These are phyloP conservation scores for Tylopilus sp. DNA, from an alignment of 768 basidiomycete species.

Conservation along the genomic window DNA sequence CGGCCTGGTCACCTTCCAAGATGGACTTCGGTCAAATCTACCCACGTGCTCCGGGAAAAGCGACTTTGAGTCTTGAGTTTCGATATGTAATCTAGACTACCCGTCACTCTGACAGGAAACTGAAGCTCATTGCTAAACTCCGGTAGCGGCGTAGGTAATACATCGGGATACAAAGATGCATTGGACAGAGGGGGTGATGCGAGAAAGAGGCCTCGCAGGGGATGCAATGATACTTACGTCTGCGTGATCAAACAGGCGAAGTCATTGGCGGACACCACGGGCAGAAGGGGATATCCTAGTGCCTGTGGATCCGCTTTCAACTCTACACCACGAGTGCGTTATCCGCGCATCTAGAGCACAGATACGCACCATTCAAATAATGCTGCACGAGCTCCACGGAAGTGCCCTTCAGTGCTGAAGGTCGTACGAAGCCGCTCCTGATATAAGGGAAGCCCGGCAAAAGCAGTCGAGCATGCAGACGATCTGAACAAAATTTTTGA, in stretches of 20 bases:
- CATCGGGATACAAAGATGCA: constrained; percentile 24
- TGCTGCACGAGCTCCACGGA: constrained; percentile 11
- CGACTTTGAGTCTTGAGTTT: constrained; percentile 37
- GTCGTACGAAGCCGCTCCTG: constrained; percentile 38
- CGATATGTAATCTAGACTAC: constrained; percentile 31
- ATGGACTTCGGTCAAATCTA: constrained; percentile 21
- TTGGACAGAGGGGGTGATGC: constrained; percentile 51
- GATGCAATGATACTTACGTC: constrained; percentile 61
- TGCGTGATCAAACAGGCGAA: constrained; percentile 40
- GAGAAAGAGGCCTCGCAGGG: constrained; percentile 26
- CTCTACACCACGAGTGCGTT: background rate
- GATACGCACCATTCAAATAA: constrained; percentile 32
- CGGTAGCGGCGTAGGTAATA: constrained; percentile 29
- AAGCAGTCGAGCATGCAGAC: constrained; percentile 33
- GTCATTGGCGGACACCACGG: constrained; percentile 46
- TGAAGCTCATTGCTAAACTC: constrained; percentile 60
- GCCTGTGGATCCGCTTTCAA: constrained; percentile 30
- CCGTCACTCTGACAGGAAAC: constrained; percentile 58
- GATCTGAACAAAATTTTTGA: constrained; percentile 16
- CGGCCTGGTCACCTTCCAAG: constrained; percentile 33
- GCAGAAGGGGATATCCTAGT: constrained; percentile 41
- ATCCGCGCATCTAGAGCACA: background rate
- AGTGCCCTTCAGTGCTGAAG: constrained; percentile 2
- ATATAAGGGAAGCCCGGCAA: constrained; percentile 52
- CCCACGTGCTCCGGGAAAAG: constrained; percentile 29